Percentiles rank a stretch among this genome's conserved stretches.
Evolutionary conservation across 2,329 filamentous ascomycete species (phyloP).

Genomic region (Colletotrichum costaricense): DNA sequence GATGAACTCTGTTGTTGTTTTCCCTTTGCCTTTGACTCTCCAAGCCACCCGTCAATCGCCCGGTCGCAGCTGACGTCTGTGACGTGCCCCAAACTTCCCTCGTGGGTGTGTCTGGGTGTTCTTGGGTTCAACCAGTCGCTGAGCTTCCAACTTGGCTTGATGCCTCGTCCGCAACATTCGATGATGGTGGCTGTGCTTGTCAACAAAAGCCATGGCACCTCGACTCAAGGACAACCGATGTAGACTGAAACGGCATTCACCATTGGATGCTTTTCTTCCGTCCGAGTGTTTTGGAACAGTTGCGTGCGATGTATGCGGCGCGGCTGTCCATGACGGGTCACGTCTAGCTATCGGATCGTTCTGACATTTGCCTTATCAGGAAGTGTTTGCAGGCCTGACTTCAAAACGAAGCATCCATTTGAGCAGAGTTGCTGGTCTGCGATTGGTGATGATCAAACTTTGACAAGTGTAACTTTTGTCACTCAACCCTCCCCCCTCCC

Average conservation of each 20-base stretch:
- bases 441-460: slow-evolving; percentile 38
- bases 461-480: slow-evolving; percentile 32
- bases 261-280: slow-evolving; percentile 30
- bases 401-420: slow-evolving; percentile 29
- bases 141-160: slow-evolving; percentile 14
- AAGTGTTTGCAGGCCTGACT: slow-evolving; percentile 36
- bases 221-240: slow-evolving; percentile 27
- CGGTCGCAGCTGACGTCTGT: slow-evolving; percentile 30
- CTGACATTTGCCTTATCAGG: slow-evolving; percentile 28
- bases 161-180: slow-evolving; percentile 17
- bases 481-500: slow-evolving; percentile 3
- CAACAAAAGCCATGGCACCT: slow-evolving; percentile 23
- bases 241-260: slow-evolving; percentile 33
- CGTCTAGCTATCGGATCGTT: slow-evolving; percentile 28
- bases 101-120: slow-evolving; percentile 17
- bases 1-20: slow-evolving; percentile 4
- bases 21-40: not conserved
- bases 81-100: slow-evolving; percentile 27
- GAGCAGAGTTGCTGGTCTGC: slow-evolving; percentile 31
- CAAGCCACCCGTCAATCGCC: slow-evolving; percentile 22
- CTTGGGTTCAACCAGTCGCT: slow-evolving; percentile 16
- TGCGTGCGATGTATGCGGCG: slow-evolving; percentile 18
- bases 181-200: slow-evolving; percentile 29
- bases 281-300: slow-evolving; percentile 33
- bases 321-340: slow-evolving; percentile 20